Percentiles rank a stretch among this genome's conserved stretches.
These are phyloP conservation scores for Cryptococcus sp. DNA, from an alignment of 1,284 basidiomycete species.

Conservation along the genomic window DNA sequence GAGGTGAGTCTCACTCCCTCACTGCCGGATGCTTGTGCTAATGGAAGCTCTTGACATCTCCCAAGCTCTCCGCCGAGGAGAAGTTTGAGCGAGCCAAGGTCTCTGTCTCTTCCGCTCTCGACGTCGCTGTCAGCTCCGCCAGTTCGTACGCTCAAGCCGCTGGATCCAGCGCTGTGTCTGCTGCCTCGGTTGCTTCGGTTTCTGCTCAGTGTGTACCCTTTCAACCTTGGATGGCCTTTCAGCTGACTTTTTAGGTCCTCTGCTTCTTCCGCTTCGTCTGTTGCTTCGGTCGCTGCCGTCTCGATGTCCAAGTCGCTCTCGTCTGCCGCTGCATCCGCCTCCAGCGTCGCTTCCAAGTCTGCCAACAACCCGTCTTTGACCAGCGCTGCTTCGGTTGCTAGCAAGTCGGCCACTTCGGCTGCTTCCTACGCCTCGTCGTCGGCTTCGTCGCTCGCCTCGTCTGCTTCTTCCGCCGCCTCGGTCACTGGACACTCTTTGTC, in stretches of 20 bases:
- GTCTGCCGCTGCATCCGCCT: slow-evolving; percentile 35
- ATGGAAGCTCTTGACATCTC: slow-evolving; percentile 30
- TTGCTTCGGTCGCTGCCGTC: slow-evolving; percentile 31
- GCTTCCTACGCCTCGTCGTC: slow-evolving; percentile 45
- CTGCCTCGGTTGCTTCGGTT: slow-evolving; percentile 34
- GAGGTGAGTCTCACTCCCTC: slow-evolving; percentile 35
- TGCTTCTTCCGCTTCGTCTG: slow-evolving; percentile 35
- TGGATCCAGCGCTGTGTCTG: slow-evolving; percentile 31
- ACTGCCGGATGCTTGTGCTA: slow-evolving; percentile 35
- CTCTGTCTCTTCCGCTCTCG: slow-evolving; percentile 33
- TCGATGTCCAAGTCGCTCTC: slow-evolving; percentile 34
- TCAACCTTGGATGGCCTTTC: background rate
- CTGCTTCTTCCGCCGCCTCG: slow-evolving; percentile 41
- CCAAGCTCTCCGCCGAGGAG: slow-evolving; percentile 44
- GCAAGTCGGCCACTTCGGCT: slow-evolving; percentile 36
- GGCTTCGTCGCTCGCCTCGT: slow-evolving; percentile 33
- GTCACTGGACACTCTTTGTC: slow-evolving; percentile 49
- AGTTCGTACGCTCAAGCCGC: slow-evolving; percentile 26
- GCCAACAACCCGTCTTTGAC: slow-evolving; percentile 30
- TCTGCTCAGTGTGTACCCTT: slow-evolving; percentile 21
- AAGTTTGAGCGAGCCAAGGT: slow-evolving; percentile 42
- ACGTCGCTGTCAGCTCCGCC: slow-evolving; percentile 30
- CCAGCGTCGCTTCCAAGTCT: slow-evolving; percentile 31
- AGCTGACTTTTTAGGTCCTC: slow-evolving; percentile 20
- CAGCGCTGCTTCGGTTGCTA: slow-evolving; percentile 34